Percentiles rank a stretch among this genome's conserved stretches.
Evolutionary conservation across 306 rosid species (phyloP).

Genomic region (Carpinus viminea): DNA sequence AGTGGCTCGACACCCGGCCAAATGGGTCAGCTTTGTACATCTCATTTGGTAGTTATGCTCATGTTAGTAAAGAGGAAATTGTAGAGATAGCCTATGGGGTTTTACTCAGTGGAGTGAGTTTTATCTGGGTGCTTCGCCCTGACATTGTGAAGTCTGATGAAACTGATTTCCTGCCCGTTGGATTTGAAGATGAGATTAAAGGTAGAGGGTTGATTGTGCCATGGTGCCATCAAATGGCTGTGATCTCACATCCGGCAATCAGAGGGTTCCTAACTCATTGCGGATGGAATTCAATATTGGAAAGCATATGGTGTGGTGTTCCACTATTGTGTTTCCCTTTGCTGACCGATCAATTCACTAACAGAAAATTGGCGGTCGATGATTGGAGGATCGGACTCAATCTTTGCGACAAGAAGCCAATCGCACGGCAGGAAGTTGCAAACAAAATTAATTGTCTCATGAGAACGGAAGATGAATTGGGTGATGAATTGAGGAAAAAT

Average conservation of each 20-base stretch:
- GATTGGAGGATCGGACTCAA: constrained; percentile 42
- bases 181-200: constrained; percentile 24
- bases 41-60: constrained; percentile 9
- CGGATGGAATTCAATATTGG: constrained; percentile 41
- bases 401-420: constrained; percentile 26
- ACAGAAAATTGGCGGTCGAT: constrained; percentile 41
- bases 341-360: constrained; percentile 27
- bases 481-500: constrained; percentile 30
- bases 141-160: constrained; percentile 5
- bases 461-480: constrained; percentile 2
- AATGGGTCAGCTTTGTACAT: background rate
- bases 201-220: constrained; percentile 25
- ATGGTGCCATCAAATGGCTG: constrained; percentile 38
- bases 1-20: constrained; percentile 4
- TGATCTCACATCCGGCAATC: constrained; percentile 32
- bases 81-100: background rate
- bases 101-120: background rate
- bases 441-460: constrained; percentile 29
- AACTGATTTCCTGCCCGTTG: constrained; percentile 2
- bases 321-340: constrained; percentile 39
- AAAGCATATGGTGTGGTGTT: constrained; percentile 36
- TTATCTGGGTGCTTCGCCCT: constrained; percentile 7
- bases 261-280: constrained; percentile 43
- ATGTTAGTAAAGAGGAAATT: background rate
- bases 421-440: constrained; percentile 26